Evolutionary conservation across 768 basidiomycete genomes (phyloP), one percentile per base, ranked within the genome.

Genomic region (Lentinula raphanica): DNA sequence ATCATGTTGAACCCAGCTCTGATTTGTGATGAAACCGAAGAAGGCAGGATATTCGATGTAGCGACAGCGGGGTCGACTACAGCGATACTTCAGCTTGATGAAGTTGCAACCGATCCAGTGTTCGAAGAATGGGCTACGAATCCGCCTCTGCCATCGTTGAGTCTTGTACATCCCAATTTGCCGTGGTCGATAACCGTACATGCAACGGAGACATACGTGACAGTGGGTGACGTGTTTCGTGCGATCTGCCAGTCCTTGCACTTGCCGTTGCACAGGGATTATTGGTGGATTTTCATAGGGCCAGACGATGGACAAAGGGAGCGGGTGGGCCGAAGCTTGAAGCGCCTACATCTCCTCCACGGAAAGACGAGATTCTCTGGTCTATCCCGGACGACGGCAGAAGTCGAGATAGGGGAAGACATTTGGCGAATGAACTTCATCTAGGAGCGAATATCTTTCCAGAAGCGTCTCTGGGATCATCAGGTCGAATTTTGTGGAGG

Each of bases 121-220:
- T 6, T 25, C 23, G 11, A 4, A 7, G 32, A 39, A 17, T 35
- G 32, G 25, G 51, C 51, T 9, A 53, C 51, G 12, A 38, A 15
- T 15, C 51, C 51, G 23, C 35, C 23, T 21, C 8, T 53, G 6
- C 51, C 51, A 8, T 53, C 51, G 21, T 39, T 53, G 28, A 53
- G 27, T 15, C 21, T 53, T 39, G 11, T 50, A 32, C 31, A 35
- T 35, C 49, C 49, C 11, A 19, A 15, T 19, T 35, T 50, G 12
- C 36, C 51, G n/a, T 39, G 35, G 51, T 39, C 51, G 23, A 53
- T 53, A n/a, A 53, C 36, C 23, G 51, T 53, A n/a, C 51, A 53
- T 15, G 51, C 21, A 11, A 23, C 13, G n/a, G 35, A 27, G 51
- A 27, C 32, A 36, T 53, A 27, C 25, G 51, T 53, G 51, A 53